Percentiles rank a stretch among this genome's conserved stretches.
Evolutionary conservation across 2,329 filamentous ascomycete species (phyloP).

Genomic region (Fusarium fujikuroi): DNA sequence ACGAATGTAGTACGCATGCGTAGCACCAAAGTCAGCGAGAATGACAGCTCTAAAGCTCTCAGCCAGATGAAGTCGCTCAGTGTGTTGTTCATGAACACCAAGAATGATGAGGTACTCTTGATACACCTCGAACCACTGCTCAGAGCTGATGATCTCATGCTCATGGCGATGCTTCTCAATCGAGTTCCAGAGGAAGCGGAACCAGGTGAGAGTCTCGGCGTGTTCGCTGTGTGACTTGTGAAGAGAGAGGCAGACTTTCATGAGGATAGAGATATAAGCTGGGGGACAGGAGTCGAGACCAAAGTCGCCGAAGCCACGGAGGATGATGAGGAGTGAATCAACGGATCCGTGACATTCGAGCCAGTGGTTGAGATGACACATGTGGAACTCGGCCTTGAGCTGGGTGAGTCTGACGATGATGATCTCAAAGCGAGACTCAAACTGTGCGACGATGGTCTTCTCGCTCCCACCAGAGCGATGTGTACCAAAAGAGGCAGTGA

Average conservation of each 20-base stretch:
- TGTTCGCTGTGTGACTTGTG: not conserved
- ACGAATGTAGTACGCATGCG: not conserved
- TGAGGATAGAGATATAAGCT: not conserved
- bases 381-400: not conserved
- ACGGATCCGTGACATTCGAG: not conserved
- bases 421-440: not conserved
- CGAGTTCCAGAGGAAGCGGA: not conserved
- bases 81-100: not conserved
- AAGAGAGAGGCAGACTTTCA: not conserved
- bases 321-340: not conserved
- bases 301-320: not conserved
- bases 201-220: not conserved
- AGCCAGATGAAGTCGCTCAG: not conserved
- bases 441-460: not conserved
- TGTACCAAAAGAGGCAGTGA: not conserved
- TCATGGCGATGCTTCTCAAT: slow-evolving; percentile 7
- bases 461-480: not conserved
- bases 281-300: not conserved
- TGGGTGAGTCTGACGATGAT: not conserved
- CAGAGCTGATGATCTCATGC: not conserved
- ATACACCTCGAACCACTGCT: slow-evolving; percentile 4
- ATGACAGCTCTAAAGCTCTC: not conserved
- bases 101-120: slow-evolving; percentile 3
- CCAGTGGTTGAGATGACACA: not conserved
- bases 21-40: not conserved